These are phyloP conservation scores for Ophiostoma piceae DNA, from an alignment of 2,329 filamentous ascomycete species.

Conservation along the genomic window DNA sequence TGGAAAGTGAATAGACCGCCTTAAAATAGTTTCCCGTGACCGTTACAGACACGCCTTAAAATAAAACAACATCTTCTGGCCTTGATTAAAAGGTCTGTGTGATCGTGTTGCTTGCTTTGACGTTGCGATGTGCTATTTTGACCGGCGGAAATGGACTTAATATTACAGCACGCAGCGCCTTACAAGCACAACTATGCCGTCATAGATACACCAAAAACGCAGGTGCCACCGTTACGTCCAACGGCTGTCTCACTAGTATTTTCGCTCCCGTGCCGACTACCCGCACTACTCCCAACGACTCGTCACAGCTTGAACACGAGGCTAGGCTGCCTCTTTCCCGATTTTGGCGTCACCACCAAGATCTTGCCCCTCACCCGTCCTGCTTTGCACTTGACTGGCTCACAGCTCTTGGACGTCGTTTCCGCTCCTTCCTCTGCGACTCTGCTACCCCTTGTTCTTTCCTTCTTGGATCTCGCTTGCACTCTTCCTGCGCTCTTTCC, in stretches of 20 bases:
- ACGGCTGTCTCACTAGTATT: neutral
- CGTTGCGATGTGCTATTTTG: neutral
- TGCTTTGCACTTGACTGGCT: neutral
- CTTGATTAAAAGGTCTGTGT: neutral
- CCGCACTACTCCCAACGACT: neutral
- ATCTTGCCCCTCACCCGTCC: slow-evolving; percentile 5
- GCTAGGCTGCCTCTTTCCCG: slow-evolving; percentile 22
- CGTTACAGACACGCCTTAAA: neutral
- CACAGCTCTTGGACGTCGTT: neutral
- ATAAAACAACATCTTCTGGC: neutral
- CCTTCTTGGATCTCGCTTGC: slow-evolving; percentile 6
- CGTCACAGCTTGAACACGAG: slow-evolving; percentile 18
- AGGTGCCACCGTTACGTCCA: neutral
- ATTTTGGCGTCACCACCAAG: slow-evolving; percentile 7
- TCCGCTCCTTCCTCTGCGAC: neutral
- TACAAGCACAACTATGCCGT: neutral
- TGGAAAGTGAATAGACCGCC: neutral
- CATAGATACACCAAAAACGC: neutral
- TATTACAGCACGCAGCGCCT: neutral
- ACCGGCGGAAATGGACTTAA: neutral
- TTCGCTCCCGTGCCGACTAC: neutral
- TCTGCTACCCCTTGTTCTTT: neutral
- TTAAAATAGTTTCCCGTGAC: neutral
- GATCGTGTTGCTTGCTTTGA: neutral
- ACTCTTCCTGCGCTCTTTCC: neutral